Base-by-base conservation (phyloP, 495 filamentous ascomycete genomes). In the Aspergillus hancockii region DNA sequence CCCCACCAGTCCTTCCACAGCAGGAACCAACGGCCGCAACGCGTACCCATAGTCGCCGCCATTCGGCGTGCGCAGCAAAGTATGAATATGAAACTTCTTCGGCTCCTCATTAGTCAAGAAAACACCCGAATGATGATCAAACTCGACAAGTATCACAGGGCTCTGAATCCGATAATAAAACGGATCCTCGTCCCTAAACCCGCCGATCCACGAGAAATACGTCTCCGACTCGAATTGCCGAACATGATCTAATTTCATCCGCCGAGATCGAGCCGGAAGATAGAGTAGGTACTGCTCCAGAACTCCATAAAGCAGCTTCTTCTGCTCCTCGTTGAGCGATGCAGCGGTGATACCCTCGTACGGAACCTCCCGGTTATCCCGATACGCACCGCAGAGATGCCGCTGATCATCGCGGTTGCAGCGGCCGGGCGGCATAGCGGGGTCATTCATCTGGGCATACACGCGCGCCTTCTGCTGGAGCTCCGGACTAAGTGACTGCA, bases 81-180 rank as follows among this genome's bases (percentile, higher is more conserved):
- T 91, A 68, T 92, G 89, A 36, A 88, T 87, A 67, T 91, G 89
- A 62, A 88, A 92, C 73, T 88, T 89, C 59, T 85, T 85, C 14
- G 89, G 89, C 68, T 85, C 79, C 61, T 79, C 77, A 63, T 91
- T 92, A 1, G 81, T 84, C 70, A 92, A 72, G 62, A 90, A 92
- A 10, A 91, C 89, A 4, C 89, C 89, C 10, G 85, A 90, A 66
- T 93, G 90, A 65, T 90, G 87, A 66, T 93, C 90, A 69, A 93
- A 88, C 78, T 92, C 90, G 49, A 86, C 73, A 34, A 91, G 71
- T 14, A 90, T 73, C 1, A 91, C 86, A 0, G 88, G 88, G 62
- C 82, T 90, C 71, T 91, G 88, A 18, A 93, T 79, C 4, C 89
- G 79, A 63, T 85, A 93, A 65, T 93, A 92, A 64, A 90, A 92